Base-by-base conservation (phyloP, 331 rosid genomes). In the Malus hybrid region DNA sequence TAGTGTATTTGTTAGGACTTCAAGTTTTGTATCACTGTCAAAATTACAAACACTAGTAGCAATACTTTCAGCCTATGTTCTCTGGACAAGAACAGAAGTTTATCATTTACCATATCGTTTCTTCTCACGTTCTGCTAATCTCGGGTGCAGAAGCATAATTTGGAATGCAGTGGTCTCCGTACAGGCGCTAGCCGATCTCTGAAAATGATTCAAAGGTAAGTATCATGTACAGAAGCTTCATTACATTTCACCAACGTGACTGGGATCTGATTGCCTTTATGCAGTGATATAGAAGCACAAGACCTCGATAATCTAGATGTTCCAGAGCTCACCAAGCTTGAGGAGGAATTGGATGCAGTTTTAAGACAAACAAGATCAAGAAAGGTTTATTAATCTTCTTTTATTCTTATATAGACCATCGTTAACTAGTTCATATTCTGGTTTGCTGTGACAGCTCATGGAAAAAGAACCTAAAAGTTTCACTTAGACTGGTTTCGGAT, bases 301-400 rank as follows among this genome's bases (percentile, higher is more conserved):
- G 48, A 73, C 74, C 44, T 79, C 22, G 74, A 79, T 9, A 61
- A 66, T 19, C 34, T 72, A 59, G 71, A 79, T 68, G 46, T 79
- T 14, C 8, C 33, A 10, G 82, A 79, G 64, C 82, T 79, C 20
- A 59, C 64, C 31, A 29, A 29, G 16, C 74, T 79, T 14, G 82
- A 79, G 74, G 67, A 16, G 31, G 73, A 72, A 66, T 61, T 79
- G 64, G 82, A 73, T 56, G 69, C 52, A 18, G 4, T 31, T 44
- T 31, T 66, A 28, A 66, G 78, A 32, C 74, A 73, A 42, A 22
- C 64, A 24, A 79, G 78, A 79, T 79, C 6, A 8, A 66, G 60
- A 66, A 79, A 79, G 82, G 82, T 78, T 8, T 9, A 9, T n/a
- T 20, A 24, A 57, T 60, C 50, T 3, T 22, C n/a, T 59, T 14